These are phyloP conservation scores for Aspergillus transmontanensis DNA, from an alignment of 2,329 filamentous ascomycete genomes.

Conservation along the genomic window DNA sequence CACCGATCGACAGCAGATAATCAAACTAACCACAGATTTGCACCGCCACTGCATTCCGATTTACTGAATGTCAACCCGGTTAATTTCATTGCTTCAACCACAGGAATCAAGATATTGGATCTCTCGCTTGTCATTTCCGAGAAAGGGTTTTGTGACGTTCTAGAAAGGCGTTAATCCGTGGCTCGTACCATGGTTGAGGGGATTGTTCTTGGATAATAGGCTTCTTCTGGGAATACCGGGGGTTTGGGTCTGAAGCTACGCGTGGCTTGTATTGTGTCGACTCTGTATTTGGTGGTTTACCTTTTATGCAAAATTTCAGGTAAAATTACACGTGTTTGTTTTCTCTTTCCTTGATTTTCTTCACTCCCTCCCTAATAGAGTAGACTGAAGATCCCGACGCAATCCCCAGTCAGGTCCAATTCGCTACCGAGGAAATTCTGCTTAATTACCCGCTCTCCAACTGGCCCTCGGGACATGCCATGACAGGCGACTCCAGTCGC, in stretches of 20 bases:
- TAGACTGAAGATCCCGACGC: background rate
- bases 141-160: background rate
- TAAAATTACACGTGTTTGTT: background rate
- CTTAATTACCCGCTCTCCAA: background rate
- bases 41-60: background rate
- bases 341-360: background rate
- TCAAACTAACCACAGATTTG: constrained; percentile 25
- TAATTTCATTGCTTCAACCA: background rate
- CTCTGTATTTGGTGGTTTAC: background rate
- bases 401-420: background rate
- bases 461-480: background rate
- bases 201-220: background rate
- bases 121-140: constrained; percentile 1
- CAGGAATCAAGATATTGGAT: background rate
- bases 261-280: background rate
- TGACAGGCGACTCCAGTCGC: background rate
- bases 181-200: background rate
- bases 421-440: background rate
- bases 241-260: background rate
- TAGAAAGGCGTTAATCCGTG: background rate
- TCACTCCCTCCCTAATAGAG: background rate
- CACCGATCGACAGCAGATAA: constrained; percentile 31
- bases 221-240: background rate
- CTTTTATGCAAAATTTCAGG: background rate
- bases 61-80: background rate